These are phyloP conservation scores for Allomyces javanicus DNA, from an alignment of 192 early-diverging fungal species.

Conservation along the genomic window DNA sequence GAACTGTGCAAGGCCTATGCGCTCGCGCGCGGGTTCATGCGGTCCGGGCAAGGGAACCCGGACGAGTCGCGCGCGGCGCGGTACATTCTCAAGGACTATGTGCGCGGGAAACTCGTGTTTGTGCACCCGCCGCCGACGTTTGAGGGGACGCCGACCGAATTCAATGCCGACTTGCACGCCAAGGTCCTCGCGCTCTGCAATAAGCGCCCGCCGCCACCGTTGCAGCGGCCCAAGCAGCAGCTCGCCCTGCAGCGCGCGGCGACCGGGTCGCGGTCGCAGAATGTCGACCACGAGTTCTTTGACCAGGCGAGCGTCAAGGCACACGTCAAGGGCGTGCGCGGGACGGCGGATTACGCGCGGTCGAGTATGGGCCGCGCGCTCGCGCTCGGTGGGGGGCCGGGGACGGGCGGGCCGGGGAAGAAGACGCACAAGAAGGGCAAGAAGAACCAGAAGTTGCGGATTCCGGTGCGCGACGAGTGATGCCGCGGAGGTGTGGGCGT, in stretches of 20 bases:
- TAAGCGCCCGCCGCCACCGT: slow-evolving; percentile 4
- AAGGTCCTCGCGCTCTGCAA: slow-evolving; percentile 6
- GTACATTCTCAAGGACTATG: slow-evolving; percentile 96
- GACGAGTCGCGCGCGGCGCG: slow-evolving; percentile 93
- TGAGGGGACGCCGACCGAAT: slow-evolving; percentile 33
- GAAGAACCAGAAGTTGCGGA: slow-evolving; percentile 53
- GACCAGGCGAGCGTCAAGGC: slow-evolving; percentile 3
- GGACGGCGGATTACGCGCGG: slow-evolving; percentile 10
- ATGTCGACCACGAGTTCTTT: slow-evolving; percentile 28
- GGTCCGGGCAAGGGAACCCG: slow-evolving; percentile 83
- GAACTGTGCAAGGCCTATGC: slow-evolving; percentile 85
- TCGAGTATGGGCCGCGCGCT: slow-evolving; percentile 10
- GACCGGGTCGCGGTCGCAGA: slow-evolving; percentile 36
- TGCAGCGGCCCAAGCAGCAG: slow-evolving; percentile 6
- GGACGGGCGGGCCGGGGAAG: slow-evolving; percentile 19
- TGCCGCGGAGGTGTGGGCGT: too few species aligned
- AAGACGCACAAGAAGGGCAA: slow-evolving; percentile 56
- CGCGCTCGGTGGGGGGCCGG: slow-evolving; percentile 8
- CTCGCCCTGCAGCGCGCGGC: slow-evolving; percentile 15
- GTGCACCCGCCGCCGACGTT: slow-evolving; percentile 55
- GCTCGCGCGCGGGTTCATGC: slow-evolving; percentile 76
- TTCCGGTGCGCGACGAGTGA: slow-evolving; percentile 26
- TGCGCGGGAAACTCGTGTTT: slow-evolving; percentile 73
- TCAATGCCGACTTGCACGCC: slow-evolving; percentile 41
- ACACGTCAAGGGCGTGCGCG: slow-evolving; percentile 23